phyloP scores from a whole-genome alignment of 192 early-diverging fungal genomes.

The Phycomyces nitens region DNA sequence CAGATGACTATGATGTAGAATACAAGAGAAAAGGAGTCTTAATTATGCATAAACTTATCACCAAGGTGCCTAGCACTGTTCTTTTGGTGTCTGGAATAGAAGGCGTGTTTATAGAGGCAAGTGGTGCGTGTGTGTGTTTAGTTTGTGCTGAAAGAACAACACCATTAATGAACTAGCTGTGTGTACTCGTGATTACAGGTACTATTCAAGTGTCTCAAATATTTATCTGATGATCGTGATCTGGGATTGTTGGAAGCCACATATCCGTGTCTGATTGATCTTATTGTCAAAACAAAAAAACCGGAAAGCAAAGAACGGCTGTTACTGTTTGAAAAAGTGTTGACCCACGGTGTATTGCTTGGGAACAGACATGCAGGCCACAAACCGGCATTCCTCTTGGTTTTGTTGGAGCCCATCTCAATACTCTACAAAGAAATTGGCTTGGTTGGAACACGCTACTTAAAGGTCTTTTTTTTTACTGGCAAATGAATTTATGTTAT shows the following conservation, averaged over 20 bases:
- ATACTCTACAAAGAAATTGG: not conserved
- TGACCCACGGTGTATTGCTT: conserved; percentile 12
- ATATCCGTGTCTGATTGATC: conserved; percentile 20
- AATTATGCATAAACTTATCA: conserved; percentile 15
- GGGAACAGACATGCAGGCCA: not conserved
- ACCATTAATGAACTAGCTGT: not conserved
- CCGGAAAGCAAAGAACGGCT: conserved; percentile 1
- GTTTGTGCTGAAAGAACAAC: not conserved
- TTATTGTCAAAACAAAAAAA: conserved; percentile 8
- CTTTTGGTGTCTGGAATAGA: conserved; percentile 14
- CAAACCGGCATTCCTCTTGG: not conserved
- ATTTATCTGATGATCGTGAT: conserved; percentile 15
- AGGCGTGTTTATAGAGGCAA: conserved; percentile 27
- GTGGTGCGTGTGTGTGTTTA: not conserved
- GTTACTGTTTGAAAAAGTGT: conserved; percentile 9
- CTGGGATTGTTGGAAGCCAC: conserved; percentile 1
- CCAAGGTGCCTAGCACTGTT: conserved; percentile 2
- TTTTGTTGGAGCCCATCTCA: not conserved
- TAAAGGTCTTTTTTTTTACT: no score
- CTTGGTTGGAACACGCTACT: no score
- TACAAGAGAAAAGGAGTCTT: conserved; percentile 20
- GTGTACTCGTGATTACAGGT: not conserved
- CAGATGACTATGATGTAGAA: conserved; percentile 22
- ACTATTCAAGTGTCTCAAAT: conserved; percentile 20
- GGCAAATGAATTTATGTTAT: no score